These are phyloP conservation scores for Effrenium voratum DNA, from an alignment of 73 alveolate genomes.

Conservation along the genomic window DNA sequence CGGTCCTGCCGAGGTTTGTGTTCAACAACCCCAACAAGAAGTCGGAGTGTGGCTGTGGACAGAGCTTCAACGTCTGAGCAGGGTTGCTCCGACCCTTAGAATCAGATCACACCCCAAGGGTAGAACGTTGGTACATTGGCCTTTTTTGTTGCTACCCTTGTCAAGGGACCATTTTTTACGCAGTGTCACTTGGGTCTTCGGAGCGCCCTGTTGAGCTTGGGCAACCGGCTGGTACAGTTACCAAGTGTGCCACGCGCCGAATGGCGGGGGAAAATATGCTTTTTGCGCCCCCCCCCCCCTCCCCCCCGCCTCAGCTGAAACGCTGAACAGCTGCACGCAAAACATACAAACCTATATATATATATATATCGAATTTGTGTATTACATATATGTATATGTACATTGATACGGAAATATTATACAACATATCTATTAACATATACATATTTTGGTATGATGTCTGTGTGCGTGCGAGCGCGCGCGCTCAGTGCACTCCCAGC, in stretches of 20 bases:
- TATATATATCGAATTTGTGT: neutral
- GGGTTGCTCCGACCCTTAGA: neutral
- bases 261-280: too few relatives aligned
- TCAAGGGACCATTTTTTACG: neutral
- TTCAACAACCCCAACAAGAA: slow-evolving; percentile 93
- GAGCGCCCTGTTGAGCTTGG: too few relatives aligned
- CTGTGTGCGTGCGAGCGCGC: too few relatives aligned
- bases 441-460: too few relatives aligned
- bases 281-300: too few relatives aligned
- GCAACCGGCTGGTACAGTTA: too few relatives aligned
- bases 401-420: too few relatives aligned
- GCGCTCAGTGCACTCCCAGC: too few relatives aligned
- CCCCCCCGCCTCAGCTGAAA: too few relatives aligned
- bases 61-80: slow-evolving; percentile 69
- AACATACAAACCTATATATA: neutral
- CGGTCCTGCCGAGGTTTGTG: slow-evolving; percentile 46
- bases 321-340: neutral
- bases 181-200: neutral
- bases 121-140: neutral
- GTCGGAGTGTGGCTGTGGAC: slow-evolving; percentile 93
- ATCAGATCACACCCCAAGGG: neutral
- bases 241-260: too few relatives aligned
- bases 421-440: too few relatives aligned
- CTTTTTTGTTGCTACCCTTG: neutral
- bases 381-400: neutral